Base-by-base conservation (phyloP, 345 rosid genomes). In the Ricinus communis region DNA sequence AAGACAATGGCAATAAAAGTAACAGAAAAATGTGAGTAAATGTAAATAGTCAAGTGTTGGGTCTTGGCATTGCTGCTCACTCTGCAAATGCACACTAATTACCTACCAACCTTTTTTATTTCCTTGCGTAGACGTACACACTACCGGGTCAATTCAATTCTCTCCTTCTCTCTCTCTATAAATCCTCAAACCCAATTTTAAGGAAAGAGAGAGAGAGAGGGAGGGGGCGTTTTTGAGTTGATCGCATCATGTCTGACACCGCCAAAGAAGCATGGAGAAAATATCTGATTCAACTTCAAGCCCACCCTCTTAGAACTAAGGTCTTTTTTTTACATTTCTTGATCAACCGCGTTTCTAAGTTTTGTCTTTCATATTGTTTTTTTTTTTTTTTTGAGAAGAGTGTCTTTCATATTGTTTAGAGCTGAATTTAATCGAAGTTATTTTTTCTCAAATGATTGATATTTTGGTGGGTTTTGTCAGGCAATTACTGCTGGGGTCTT, bases 241-340 rank as follows among this genome's bases (percentile, higher is more conserved):
- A 68, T 79, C 65, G 2, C 51, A 68, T 46, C 79, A 93, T 93
- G 98, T 85, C 91, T 27, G 96, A 90, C 67, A 64, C 78, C 5
- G 89, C 83, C 65, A 85, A 89, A 77, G 92, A 86, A n/a, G 93
- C 95, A 33, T 94, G 97, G 96, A 78, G 91, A 76, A 90, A 88
- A 53, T 90, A 94, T 77, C 78, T 94, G 63, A 87, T 89, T 59
- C 98, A 91, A 85, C 96, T 91, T 59, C 93, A 90, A 80, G 83
- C 80, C 10, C 86, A 85, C 77, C 97, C 97, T 77, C 88, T 90
- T 41, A 74, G 93, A 79, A 94, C 97, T 63, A 91, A 91, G 96
- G 97, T 88, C n/a, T 60, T 33, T 33, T 6, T 33, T 33, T 33
- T 33, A 33, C 38, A 33, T 33, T 33, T 54, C 50, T 21, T 16